These are phyloP conservation scores for Pleomassaria siparia DNA, from an alignment of 2,329 filamentous ascomycete species.

Conservation along the genomic window DNA sequence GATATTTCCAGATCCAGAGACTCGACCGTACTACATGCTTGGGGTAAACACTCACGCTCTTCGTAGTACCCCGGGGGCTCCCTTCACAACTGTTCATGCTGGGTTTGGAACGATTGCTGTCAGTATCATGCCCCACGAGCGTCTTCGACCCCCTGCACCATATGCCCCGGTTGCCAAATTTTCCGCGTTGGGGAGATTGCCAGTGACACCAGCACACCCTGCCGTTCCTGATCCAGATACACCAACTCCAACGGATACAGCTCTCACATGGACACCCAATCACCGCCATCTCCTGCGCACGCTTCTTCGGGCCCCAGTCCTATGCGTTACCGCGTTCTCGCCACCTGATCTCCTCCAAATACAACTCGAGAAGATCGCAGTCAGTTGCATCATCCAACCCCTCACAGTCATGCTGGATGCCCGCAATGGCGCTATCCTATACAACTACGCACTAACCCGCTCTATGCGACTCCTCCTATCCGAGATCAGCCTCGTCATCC, in stretches of 20 bases:
- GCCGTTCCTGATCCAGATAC: conserved; percentile 19
- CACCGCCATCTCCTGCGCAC: conserved; percentile 65
- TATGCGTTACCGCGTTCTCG: conserved; percentile 62
- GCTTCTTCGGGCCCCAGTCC: conserved; percentile 62
- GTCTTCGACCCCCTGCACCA: conserved; percentile 28
- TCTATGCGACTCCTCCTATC: conserved; percentile 71
- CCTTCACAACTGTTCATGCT: conserved; percentile 59
- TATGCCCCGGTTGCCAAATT: conserved; percentile 23
- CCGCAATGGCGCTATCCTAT: conserved; percentile 69
- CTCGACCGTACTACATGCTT: conserved; percentile 74
- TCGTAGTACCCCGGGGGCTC: conserved; percentile 44
- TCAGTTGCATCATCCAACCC: conserved; percentile 77
- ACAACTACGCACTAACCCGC: conserved; percentile 65
- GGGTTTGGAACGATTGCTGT: conserved; percentile 62
- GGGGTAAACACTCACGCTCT: conserved; percentile 66
- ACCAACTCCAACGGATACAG: conserved; percentile 16
- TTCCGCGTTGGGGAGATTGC: not conserved
- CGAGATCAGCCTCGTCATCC: conserved; percentile 74
- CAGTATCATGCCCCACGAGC: conserved; percentile 51
- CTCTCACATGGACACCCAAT: conserved; percentile 42
- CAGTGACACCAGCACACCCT: conserved; percentile 11
- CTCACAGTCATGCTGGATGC: conserved; percentile 78
- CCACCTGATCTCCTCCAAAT: conserved; percentile 65
- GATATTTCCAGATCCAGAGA: conserved; percentile 67
- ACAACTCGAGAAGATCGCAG: conserved; percentile 78